Percentiles rank a stretch among this genome's conserved stretches.
Evolutionary conservation across 345 rosid species (phyloP).

Genomic region (Viola odorata): DNA sequence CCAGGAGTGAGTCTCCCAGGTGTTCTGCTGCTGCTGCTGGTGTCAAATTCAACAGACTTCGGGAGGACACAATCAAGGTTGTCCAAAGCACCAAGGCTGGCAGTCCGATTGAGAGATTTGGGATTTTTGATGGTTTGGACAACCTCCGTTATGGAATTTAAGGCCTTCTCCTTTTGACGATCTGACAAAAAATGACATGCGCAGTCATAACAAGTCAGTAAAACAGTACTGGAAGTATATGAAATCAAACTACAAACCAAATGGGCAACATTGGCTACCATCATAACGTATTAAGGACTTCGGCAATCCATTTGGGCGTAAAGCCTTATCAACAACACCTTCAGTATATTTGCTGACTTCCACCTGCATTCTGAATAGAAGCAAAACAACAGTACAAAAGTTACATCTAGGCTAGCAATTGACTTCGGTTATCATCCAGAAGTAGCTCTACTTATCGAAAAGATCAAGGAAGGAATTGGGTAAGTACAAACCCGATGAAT

Average conservation of each 20-base stretch:
- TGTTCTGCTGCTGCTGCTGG: constrained; percentile 8
- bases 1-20: constrained; percentile 38
- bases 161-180: constrained; percentile 80
- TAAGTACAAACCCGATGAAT: constrained; percentile 64
- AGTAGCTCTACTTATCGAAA: background rate
- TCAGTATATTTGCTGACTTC: constrained; percentile 96
- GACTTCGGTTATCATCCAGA: no score
- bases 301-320: constrained; percentile 89
- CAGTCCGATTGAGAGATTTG: constrained; percentile 36
- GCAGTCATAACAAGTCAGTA: background rate
- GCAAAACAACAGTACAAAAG: background rate
- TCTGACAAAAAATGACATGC: constrained; percentile 34
- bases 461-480: background rate
- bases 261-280: constrained; percentile 32
- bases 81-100: constrained; percentile 28
- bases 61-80: constrained; percentile 38
- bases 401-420: no score
- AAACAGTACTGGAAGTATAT: background rate
- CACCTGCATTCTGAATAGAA: constrained; percentile 83
- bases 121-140: constrained; percentile 71
- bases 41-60: constrained; percentile 23
- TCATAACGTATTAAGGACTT: constrained; percentile 85
- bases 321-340: constrained; percentile 60
- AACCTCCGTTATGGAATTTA: constrained; percentile 79
- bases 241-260: background rate